Conservation (phyloP, 441 rosid species). For the Sinapis alba region DNA sequence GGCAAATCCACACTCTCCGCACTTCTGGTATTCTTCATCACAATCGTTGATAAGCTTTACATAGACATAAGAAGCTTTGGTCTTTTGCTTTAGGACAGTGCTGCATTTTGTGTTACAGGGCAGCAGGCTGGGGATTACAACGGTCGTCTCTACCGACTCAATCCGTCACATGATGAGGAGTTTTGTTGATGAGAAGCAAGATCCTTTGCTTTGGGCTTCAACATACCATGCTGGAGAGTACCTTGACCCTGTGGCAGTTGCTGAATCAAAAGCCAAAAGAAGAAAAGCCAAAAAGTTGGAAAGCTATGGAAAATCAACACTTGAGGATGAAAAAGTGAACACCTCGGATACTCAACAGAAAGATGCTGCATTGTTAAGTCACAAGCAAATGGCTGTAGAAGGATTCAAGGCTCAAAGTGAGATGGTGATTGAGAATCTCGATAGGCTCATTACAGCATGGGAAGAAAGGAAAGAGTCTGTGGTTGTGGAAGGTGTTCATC, state of each 20-base stretch:
- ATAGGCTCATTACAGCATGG: conserved; percentile 93
- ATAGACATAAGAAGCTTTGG: conserved; percentile 37
- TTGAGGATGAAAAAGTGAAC: too few species aligned
- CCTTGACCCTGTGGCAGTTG: conserved; percentile 86
- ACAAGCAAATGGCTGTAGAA: conserved; percentile 92
- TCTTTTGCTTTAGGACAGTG: background rate
- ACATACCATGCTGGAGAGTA: conserved; percentile 94
- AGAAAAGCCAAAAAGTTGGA: conserved; percentile 63
- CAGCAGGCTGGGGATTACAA: conserved; percentile 87
- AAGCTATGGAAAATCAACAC: conserved; percentile 21
- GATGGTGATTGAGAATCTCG: conserved; percentile 98
- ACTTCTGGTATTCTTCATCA: conserved; percentile 67
- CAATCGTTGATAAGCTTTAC: conserved; percentile 21
- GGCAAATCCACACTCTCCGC: conserved; percentile 98
- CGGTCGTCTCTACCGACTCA: conserved; percentile 89
- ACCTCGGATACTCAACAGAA: too few species aligned
- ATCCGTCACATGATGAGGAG: conserved; percentile 98
- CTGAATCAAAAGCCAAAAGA: conserved; percentile 85
- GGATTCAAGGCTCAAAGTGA: conserved; percentile 98
- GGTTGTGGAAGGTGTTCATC: conserved; percentile 95
- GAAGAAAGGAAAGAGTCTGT: conserved; percentile 96
- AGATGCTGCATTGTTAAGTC: conserved; percentile 62
- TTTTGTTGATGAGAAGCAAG: conserved; percentile 87
- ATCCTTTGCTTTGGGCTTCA: conserved; percentile 94
- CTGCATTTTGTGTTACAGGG: conserved; percentile 55